Evolutionary conservation across 1,139 yeast genomes (phyloP), one percentile per base, ranked within the genome.

Genomic region (Pichia inconspicua): DNA sequence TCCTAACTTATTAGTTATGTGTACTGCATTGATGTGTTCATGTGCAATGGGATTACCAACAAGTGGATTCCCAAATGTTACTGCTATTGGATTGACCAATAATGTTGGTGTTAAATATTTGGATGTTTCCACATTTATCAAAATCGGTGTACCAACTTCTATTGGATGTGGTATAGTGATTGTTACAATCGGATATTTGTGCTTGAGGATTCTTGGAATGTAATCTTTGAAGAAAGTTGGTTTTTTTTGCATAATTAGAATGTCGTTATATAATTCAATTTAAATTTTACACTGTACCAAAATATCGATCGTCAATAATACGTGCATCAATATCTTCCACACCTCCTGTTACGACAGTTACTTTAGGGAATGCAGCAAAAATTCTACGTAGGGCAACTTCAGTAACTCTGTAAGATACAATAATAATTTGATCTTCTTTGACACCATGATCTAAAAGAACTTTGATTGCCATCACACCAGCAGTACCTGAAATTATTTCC

Each of bases 11-110:
- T 70, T 90, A 59, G 84, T 90, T 44, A 84, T 90, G 92, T 79
- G 84, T 22, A 76, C 94, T 15, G 92, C 96, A 0, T 71, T 90
- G 58, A 67, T 90, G 53, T 87, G 96, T 56, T 87, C 96, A 0
- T 82, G 83, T 44, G 97, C 97, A 4, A 90, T 90, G 97, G 97
- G 95, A 11, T 73, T 90, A 51, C 97, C 97, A 28, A 90, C 97
- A 0, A 85, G 95, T 1, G 97, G 97, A 0, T 90, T 90, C 75
- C 97, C 97, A 17, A 90, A 90, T 59, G 96, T 90, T 41, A 89
- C 97, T 0, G 97, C 97, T 2, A 86, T 90, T 50, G 87, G 95
- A 51, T 80, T 88, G 81, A 78, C 88, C 8, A 96, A 90, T 65
- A 96, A 87, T 60, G 76, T 88, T 30, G 97, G 97, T 9, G 82